Base-by-base conservation (phyloP, 192 early-diverging fungal genomes). In the Linnemannia exigua region DNA sequence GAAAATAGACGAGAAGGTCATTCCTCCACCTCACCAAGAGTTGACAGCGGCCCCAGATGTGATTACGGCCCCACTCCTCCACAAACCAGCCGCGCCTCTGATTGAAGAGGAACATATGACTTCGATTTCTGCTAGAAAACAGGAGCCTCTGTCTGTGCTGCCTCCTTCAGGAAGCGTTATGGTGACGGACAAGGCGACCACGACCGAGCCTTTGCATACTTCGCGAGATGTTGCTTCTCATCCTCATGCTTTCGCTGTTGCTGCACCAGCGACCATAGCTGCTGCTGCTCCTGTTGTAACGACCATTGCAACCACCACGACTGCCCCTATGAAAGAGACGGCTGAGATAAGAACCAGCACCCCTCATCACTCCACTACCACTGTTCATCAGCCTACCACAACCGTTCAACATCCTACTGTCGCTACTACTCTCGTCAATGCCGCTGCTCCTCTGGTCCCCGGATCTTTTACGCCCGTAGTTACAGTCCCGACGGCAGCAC, bases 151-250 rank as follows among this genome's bases (percentile, higher is more conserved):
- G 12, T 38, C 54, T 0, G 44, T 38, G 0, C 22, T 51, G 33
- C 35, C 46, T 25, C 52, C 36, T 20, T 2, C 25, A 1, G 17
- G 54, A 22, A 79, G 33, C 11, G 54, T 79, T 15, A 44, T 72
- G 69, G 67, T 79, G 7, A 72, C 58, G 20, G 71, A 80, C 33
- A 80, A 80, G 28, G 79, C 72, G 17, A 80, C 70, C 1, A 48
- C 61, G 5, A 80, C 71, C 1, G 37, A 72, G 15, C 70, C 70
- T 5, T 19, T 3, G 28, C 72, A 35, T 16, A 6, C 14, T 20
- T 38, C 33, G 36, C 31, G 58, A 17, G 52, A n/a, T 12, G 31
- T 38, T 22, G 9, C 33, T 28, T 36, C 54, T 36, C 22, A 46
- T 41, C 54, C 9, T 41, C 22, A 68, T 48, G 41, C 37, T 33